Evolutionary conservation across 1,284 basidiomycete species (phyloP), one percentile per base, ranked within the genome.

Genomic region (Sanguinoderma infundibulare): DNA sequence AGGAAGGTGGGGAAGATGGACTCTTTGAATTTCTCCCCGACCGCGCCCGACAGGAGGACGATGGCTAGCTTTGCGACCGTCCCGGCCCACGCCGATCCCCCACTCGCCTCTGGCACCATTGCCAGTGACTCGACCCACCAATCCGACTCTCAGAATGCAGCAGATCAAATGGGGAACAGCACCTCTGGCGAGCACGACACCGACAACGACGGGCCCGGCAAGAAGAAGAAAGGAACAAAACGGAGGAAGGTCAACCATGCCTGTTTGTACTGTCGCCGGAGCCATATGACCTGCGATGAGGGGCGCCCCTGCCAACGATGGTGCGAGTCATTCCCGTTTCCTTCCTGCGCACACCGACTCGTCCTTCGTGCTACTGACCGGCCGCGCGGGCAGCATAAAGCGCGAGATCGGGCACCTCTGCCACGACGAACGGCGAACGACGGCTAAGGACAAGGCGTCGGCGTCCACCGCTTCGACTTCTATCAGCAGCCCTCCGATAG

Each of bases 221-320:
- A 70, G 70, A 70, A 68, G 68, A 74, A 73, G 65, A 74, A 74
- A 57, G 67, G 65, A 42, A 75, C 79, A 52, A 92, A 91, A 76
- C 79, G 91, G 67, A 79, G 91, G 59, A 94, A 94, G 74, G 91
- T 93, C 61, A 95, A 94, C 76, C 91, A 93, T 77, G 95, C 95
- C 1, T 98, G 96, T 74, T 82, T 98, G 53, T 98, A 97, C 77
- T 98, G 95, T 77, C 83, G 95, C 68, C 81, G 95, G 62, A 95
- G 93, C 83, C 91, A 95, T 85, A 94, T 96, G 94, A 95, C 93
- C 9, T 96, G 94, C 78, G 93, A 96, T 73, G 93, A 95, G 67
- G 90, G 90, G 22, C 81, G 94, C 50, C 95, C 94, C 5, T 96
- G 94, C 75, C 91, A 95, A 70, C 86, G 94, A 69, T 96, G 94